A percentile compares a stretch with the other conserved stretches of the same genome.
Conservation (phyloP, 805 yeast species). For the Torulaspora quercuum region DNA sequence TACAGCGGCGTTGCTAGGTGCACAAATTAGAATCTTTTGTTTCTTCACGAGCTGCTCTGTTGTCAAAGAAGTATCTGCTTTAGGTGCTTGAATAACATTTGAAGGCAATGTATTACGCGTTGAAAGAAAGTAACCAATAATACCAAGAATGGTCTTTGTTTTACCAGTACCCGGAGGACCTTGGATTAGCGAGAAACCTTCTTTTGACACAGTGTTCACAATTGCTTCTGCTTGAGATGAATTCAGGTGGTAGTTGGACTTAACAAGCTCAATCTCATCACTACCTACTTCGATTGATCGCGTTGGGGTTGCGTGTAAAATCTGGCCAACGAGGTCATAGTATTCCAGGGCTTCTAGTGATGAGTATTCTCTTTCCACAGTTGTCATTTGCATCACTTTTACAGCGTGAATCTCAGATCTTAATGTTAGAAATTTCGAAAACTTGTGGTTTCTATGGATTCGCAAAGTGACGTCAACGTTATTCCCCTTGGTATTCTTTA, state of each 20-base stretch:
- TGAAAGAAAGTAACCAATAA: conserved; percentile 73
- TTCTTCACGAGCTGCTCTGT: conserved; percentile 32
- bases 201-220: conserved; percentile 58
- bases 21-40: conserved; percentile 79
- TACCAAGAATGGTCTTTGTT: conserved; percentile 92
- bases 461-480: conserved; percentile 71
- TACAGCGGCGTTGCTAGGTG: conserved; percentile 98
- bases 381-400: conserved; percentile 80
- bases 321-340: conserved; percentile 69
- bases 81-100: conserved; percentile 36
- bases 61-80: conserved; percentile 20
- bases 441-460: conserved; percentile 47
- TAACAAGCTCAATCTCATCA: conserved; percentile 43
- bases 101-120: conserved; percentile 27
- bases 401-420: conserved; percentile 62
- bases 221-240: conserved; percentile 90
- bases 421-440: conserved; percentile 55
- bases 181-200: conserved; percentile 88
- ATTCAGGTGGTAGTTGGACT: conserved; percentile 59
- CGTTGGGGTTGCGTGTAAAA: conserved; percentile 62
- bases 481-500: conserved; percentile 63
- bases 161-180: conserved; percentile 99
- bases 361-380: conserved; percentile 88
- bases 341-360: conserved; percentile 78
- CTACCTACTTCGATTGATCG: conserved; percentile 26